Percentiles rank a stretch among this genome's conserved stretches.
These are phyloP conservation scores for Endothia cerciana DNA, from an alignment of 2,329 filamentous ascomycete genomes.

Conservation along the genomic window DNA sequence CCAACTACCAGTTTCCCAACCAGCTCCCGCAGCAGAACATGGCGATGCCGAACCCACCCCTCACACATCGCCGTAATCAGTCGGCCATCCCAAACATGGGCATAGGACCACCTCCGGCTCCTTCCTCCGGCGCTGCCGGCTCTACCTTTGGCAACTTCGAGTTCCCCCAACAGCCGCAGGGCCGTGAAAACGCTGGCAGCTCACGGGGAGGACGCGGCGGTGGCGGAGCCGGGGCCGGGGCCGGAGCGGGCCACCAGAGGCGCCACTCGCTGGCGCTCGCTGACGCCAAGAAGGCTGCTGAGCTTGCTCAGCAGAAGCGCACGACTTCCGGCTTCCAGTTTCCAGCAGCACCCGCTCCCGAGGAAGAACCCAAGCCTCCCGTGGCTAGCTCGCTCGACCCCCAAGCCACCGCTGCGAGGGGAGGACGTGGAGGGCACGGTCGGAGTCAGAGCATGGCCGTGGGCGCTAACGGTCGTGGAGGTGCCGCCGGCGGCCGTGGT, in stretches of 20 bases:
- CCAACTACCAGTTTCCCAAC: conserved; percentile 86
- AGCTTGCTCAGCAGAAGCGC: conserved; percentile 94
- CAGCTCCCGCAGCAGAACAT: conserved; percentile 76
- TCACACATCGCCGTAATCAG: conserved; percentile 95
- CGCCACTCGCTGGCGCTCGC: conserved; percentile 93
- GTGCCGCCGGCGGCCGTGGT: conserved; percentile 70
- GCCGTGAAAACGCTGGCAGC: conserved; percentile 66
- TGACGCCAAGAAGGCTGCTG: conserved; percentile 96
- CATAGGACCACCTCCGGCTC: conserved; percentile 86
- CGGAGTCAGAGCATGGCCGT: conserved; percentile 92
- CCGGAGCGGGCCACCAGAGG: conserved; percentile 80
- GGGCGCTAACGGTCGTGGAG: conserved; percentile 61
- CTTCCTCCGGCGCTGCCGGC: conserved; percentile 86
- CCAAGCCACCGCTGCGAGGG: conserved; percentile 49
- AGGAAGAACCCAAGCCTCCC: conserved; percentile 51
- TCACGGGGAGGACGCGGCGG: conserved; percentile 72
- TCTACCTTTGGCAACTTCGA: conserved; percentile 79
- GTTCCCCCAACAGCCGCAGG: conserved; percentile 58
- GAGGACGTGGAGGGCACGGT: conserved; percentile 64
- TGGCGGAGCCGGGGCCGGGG: conserved; percentile 71
- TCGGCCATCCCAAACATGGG: conserved; percentile 92
- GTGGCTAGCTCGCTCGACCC: conserved; percentile 43
- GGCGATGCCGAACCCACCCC: conserved; percentile 76
- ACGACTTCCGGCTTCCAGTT: conserved; percentile 96
- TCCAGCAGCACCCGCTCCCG: conserved; percentile 71